Conservation (phyloP, 1,284 basidiomycete species). For the Austroboletus niveus region DNA sequence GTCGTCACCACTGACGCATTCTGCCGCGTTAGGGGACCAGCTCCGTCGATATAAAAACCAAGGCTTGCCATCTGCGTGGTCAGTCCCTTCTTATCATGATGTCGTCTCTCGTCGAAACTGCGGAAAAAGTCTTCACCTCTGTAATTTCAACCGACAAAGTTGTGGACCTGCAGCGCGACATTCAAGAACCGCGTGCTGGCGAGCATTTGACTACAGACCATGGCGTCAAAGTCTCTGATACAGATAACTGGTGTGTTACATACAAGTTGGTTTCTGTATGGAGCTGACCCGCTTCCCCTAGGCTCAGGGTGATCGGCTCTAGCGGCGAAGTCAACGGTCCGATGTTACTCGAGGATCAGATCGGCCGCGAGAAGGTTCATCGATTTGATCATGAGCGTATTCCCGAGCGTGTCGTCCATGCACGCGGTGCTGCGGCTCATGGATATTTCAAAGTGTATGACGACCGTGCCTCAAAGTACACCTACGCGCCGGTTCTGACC, state of each 20-base stretch:
- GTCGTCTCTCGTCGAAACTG: constrained; percentile 18
- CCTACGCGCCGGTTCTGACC: constrained; percentile 66
- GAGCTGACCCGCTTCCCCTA: constrained; percentile 24
- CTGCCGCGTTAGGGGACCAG: constrained; percentile 7
- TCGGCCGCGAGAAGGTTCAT: constrained; percentile 69
- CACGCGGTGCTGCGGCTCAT: constrained; percentile 78
- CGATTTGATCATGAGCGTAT: constrained; percentile 85
- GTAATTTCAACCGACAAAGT: constrained; percentile 20
- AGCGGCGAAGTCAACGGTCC: constrained; percentile 48
- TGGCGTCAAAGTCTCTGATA: constrained; percentile 57
- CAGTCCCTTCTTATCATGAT: constrained; percentile 10
- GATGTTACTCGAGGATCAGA: constrained; percentile 64
- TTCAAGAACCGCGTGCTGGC: constrained; percentile 36
- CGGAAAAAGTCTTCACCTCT: constrained; percentile 9
- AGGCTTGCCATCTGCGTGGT: not conserved
- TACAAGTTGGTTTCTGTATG: constrained; percentile 3
- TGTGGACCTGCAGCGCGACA: constrained; percentile 45
- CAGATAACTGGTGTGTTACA: constrained; percentile 58
- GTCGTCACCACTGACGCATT: constrained; percentile 30
- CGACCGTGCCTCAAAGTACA: constrained; percentile 60
- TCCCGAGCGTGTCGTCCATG: constrained; percentile 76
- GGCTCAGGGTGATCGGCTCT: constrained; percentile 49
- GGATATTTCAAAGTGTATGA: constrained; percentile 78
- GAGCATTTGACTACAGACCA: constrained; percentile 59
- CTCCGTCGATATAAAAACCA: not conserved